Conservation (phyloP, 306 rosid genomes). For the Castanea mollissima region DNA sequence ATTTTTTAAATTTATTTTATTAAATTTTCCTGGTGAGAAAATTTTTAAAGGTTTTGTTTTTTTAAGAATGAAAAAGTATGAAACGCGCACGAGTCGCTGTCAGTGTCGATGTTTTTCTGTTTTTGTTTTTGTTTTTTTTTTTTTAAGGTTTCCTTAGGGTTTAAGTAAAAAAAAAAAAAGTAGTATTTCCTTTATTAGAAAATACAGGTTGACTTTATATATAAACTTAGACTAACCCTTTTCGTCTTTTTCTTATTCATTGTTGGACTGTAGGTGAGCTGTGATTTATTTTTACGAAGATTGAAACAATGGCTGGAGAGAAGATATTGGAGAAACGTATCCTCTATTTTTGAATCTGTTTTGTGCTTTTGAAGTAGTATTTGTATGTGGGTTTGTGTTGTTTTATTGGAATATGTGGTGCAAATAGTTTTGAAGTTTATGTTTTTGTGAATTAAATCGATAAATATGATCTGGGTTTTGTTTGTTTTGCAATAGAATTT, state of each 20-base stretch:
- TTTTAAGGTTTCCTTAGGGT: neutral
- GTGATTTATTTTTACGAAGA: neutral
- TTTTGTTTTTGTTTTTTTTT: neutral
- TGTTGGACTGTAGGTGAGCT: conserved; percentile 21
- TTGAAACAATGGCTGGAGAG: conserved; percentile 34
- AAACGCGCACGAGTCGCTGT: conserved; percentile 9
- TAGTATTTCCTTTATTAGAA: neutral
- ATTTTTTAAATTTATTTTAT: neutral
- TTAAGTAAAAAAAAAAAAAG: neutral
- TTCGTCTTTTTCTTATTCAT: neutral
- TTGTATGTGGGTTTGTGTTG: neutral
- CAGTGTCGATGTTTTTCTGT: neutral
- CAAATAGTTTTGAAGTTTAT: neutral
- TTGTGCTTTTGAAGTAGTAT: neutral
- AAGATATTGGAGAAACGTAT: conserved; percentile 38
- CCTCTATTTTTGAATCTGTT: conserved; percentile 7
- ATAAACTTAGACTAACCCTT: neutral
- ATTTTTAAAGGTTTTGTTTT: neutral
- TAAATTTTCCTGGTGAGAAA: neutral
- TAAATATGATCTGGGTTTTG: neutral
- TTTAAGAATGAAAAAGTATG: too few species aligned
- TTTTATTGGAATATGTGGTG: neutral
- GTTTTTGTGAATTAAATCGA: neutral
- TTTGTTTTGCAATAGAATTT: neutral
- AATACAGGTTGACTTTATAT: neutral